Conservation (phyloP, 495 filamentous ascomycete genomes). For the Aspergillus ostianus region DNA sequence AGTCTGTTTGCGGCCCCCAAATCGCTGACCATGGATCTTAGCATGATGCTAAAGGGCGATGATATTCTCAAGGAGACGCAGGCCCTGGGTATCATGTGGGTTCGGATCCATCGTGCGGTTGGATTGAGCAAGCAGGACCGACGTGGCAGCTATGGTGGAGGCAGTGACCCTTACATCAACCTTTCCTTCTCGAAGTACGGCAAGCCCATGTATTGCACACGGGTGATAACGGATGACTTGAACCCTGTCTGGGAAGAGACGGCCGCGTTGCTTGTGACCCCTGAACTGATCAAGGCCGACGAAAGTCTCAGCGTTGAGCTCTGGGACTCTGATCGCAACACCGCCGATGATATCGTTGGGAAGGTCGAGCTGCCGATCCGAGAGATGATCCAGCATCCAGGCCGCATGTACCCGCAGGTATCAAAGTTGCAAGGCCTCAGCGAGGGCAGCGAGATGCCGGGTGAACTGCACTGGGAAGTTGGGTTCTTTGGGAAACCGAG, state of each 20-base stretch:
- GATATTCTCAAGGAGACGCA: slow-evolving; percentile 84
- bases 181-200: slow-evolving; percentile 81
- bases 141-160: slow-evolving; percentile 78
- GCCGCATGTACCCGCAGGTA: slow-evolving; percentile 88
- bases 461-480: slow-evolving; percentile 92
- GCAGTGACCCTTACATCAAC: slow-evolving; percentile 88
- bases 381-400: slow-evolving; percentile 90
- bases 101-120: slow-evolving; percentile 82
- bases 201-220: slow-evolving; percentile 96
- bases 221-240: slow-evolving; percentile 90
- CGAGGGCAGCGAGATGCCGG: slow-evolving; percentile 84
- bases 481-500: slow-evolving; percentile 90
- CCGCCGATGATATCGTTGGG: slow-evolving; percentile 89
- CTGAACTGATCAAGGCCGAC: slow-evolving; percentile 86
- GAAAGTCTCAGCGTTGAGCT: slow-evolving; percentile 92
- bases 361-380: slow-evolving; percentile 92
- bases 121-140: slow-evolving; percentile 91
- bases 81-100: slow-evolving; percentile 83
- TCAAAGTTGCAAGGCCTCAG: slow-evolving; percentile 79
- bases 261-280: slow-evolving; percentile 79
- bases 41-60: slow-evolving; percentile 86
- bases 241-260: slow-evolving; percentile 93
- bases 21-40: slow-evolving; percentile 86
- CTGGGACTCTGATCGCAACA: slow-evolving; percentile 89
- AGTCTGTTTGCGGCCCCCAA: slow-evolving; percentile 96